phyloP scores from a whole-genome alignment of 2,329 filamentous ascomycete species.

The Myriosclerotinia duriaeana region DNA sequence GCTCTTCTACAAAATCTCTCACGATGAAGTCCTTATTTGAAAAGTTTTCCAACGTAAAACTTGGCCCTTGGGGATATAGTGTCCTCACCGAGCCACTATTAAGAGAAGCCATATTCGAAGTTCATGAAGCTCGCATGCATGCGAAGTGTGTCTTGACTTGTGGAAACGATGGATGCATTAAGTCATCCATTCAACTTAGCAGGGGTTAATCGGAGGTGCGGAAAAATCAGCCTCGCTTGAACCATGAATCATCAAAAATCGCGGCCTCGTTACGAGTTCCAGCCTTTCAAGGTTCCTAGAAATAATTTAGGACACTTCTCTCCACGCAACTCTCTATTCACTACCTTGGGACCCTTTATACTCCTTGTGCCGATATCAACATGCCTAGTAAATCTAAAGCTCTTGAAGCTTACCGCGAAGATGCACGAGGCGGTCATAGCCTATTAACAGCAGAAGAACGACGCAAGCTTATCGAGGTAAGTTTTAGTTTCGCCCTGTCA shows the following conservation, averaged over 20 bases:
- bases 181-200: neutral
- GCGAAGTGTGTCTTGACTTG: constrained; percentile 19
- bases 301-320: constrained; percentile 11
- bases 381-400: constrained; percentile 20
- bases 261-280: constrained; percentile 20
- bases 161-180: constrained; percentile 16
- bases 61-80: constrained; percentile 75
- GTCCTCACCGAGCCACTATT: constrained; percentile 40
- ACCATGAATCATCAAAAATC: constrained; percentile 14
- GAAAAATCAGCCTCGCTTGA: constrained; percentile 21
- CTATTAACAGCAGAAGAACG: constrained; percentile 47
- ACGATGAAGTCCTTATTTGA: constrained; percentile 93
- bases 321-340: neutral
- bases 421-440: constrained; percentile 47
- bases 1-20: constrained; percentile 91
- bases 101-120: constrained; percentile 34
- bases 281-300: constrained; percentile 10
- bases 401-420: constrained; percentile 46
- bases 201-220: constrained; percentile 8
- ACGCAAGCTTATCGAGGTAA: constrained; percentile 48
- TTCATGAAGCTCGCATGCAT: constrained; percentile 15
- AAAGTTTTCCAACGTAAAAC: constrained; percentile 85
- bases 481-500: constrained; percentile 23
- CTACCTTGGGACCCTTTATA: neutral
- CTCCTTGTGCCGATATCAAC: constrained; percentile 9